Base-by-base conservation (phyloP, 495 filamentous ascomycete genomes). In the Aspergillus asperescens region DNA sequence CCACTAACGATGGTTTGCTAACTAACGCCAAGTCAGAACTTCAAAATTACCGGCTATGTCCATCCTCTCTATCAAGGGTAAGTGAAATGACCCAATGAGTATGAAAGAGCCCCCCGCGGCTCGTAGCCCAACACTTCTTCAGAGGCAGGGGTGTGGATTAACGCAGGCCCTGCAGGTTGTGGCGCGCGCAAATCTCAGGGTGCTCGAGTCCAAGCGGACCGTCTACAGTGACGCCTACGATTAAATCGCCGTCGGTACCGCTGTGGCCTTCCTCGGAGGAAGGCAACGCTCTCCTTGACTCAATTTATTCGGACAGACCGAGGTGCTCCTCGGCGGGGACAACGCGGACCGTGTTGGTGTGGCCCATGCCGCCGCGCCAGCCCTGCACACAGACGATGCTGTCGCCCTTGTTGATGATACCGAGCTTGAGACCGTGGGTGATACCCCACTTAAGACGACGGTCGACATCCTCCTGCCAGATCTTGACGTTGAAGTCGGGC, bases 381-480 rank as follows among this genome's bases (percentile, higher is more conserved):
- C 94, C 93, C 72, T 98, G 93, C 20, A 98, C 91, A 62, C 94
- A 95, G 55, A 97, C 84, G 31, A 97, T 87, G 56, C 81, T 82
- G 64, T 94, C 90, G 50, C 85, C 90, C 69, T 87, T 81, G 62
- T 76, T 79, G 61, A 98, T 77, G 51, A 96, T 80, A 50, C 87
- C 86, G 50, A 98, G 83, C 65, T 83, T 81, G 58, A 94, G 83
- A 58, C 89, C 93, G 63, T 88, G 81, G 62, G 70, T 67, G 66
- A 97, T 86, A 69, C 87, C 94, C 92, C 92, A 98, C 76, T 88
- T 93, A 59, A 97, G 87, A 62, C 93, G 88, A 63, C 85, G 80
- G 75, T 98, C 93, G 59, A 98, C 93, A 72, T 98, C 94, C 76
- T 96, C 89, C 75, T 98, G 94, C 93, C 93, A 98, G 67, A 77